These are phyloP conservation scores for Neurospora sp. DNA, from an alignment of 2,329 filamentous ascomycete species.

Conservation along the genomic window DNA sequence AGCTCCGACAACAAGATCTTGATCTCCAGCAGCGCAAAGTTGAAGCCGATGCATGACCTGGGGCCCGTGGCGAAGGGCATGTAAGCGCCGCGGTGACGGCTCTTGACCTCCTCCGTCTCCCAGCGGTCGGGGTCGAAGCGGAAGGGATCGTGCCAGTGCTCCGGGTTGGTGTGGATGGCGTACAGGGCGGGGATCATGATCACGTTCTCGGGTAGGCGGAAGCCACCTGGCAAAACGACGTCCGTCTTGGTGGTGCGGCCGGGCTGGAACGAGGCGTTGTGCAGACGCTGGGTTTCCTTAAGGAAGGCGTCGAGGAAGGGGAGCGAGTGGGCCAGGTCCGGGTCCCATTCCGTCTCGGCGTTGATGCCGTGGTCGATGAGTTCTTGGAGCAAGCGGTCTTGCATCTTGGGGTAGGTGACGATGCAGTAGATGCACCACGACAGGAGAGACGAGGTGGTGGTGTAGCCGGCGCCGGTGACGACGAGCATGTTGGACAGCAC, in stretches of 20 bases:
- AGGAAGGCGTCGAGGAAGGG: slow-evolving; percentile 46
- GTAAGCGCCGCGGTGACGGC: slow-evolving; percentile 40
- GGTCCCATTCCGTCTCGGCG: slow-evolving; percentile 33
- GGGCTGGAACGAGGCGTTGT: slow-evolving; percentile 53
- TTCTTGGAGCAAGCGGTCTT: slow-evolving; percentile 8
- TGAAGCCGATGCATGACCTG: slow-evolving; percentile 54
- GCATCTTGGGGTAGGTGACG: slow-evolving; percentile 9
- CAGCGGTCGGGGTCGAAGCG: slow-evolving; percentile 52
- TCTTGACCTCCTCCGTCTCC: slow-evolving; percentile 44
- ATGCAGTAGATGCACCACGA: slow-evolving; percentile 12
- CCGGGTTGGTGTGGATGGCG: slow-evolving; percentile 43
- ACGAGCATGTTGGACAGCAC: slow-evolving; percentile 4
- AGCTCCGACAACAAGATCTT: slow-evolving; percentile 50
- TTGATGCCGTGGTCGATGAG: slow-evolving; percentile 13
- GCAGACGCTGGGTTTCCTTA: slow-evolving; percentile 50
- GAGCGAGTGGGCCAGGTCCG: slow-evolving; percentile 38
- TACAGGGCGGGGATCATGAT: slow-evolving; percentile 45
- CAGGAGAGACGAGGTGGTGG: slow-evolving; percentile 9
- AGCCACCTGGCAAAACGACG: slow-evolving; percentile 49
- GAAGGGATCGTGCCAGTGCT: slow-evolving; percentile 47
- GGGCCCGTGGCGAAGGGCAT: slow-evolving; percentile 49
- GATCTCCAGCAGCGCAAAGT: slow-evolving; percentile 52
- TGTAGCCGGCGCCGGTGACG: slow-evolving; percentile 11
- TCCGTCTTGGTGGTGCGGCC: slow-evolving; percentile 47
- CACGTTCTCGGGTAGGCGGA: slow-evolving; percentile 40